These are phyloP conservation scores for Trichophyton simii DNA, from an alignment of 2,329 filamentous ascomycete genomes.

Conservation along the genomic window DNA sequence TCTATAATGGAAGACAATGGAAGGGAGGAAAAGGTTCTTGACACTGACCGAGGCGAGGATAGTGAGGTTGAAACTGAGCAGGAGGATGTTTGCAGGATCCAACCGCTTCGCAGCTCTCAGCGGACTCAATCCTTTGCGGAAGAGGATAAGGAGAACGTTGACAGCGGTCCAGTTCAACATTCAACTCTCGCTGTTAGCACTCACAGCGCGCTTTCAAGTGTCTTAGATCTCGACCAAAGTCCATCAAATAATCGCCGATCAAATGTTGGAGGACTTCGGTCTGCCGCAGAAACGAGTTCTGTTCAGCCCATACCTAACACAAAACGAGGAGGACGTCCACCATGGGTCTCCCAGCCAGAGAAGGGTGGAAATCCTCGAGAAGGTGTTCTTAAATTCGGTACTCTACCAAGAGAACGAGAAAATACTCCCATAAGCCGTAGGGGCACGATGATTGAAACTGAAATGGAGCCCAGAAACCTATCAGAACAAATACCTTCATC, in stretches of 20 bases:
- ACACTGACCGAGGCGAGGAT: background rate
- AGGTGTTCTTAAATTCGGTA: background rate
- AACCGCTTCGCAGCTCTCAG: constrained; percentile 20
- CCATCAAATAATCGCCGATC: constrained; percentile 10
- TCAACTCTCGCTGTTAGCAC: constrained; percentile 23
- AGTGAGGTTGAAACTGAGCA: constrained; percentile 32
- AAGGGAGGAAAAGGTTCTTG: background rate
- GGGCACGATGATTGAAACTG: background rate
- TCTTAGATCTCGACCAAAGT: constrained; percentile 20
- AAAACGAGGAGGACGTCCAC: background rate
- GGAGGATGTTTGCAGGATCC: constrained; percentile 27
- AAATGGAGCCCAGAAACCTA: background rate
- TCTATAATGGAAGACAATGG: background rate
- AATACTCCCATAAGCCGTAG: background rate
- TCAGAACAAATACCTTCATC: background rate
- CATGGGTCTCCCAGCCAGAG: background rate
- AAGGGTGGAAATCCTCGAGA: background rate
- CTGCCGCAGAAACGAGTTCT: background rate
- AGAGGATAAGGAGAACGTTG: constrained; percentile 38
- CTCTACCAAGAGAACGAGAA: background rate
- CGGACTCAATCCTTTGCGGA: constrained; percentile 23
- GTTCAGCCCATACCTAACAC: background rate
- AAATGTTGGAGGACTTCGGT: background rate
- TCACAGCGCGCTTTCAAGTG: constrained; percentile 29
- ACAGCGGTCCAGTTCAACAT: constrained; percentile 19